These are phyloP conservation scores for Macadamia tetraphylla DNA, from an alignment of 164 flowering plant species.

Conservation along the genomic window DNA sequence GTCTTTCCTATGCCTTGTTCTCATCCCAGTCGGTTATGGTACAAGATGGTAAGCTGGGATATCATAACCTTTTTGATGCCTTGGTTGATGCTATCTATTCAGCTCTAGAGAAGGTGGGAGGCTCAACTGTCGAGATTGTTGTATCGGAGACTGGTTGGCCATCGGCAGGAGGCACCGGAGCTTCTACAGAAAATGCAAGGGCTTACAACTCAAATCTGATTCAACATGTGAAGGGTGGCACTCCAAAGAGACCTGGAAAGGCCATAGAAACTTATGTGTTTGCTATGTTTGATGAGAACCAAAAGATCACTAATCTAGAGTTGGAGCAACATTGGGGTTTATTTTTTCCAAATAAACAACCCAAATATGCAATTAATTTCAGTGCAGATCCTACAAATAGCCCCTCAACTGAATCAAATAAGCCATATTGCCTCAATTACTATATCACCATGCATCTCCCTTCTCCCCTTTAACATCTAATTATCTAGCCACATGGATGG, in stretches of 20 bases:
- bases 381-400: no score
- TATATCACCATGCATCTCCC: no score
- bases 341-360: conserved; percentile 15
- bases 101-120: conserved; percentile 17
- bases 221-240: conserved; percentile 17
- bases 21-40: conserved; percentile 12
- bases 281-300: conserved; percentile 27
- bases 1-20: conserved; percentile 33
- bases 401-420: no score
- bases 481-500: no score
- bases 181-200: conserved; percentile 13
- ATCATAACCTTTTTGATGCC: conserved; percentile 34
- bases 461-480: no score
- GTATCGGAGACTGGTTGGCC: conserved; percentile 28
- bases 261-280: conserved; percentile 22
- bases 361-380: conserved; percentile 19
- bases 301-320: background rate
- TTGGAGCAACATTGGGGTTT: conserved; percentile 15
- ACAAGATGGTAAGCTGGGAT: conserved; percentile 16
- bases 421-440: no score
- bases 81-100: conserved; percentile 26
- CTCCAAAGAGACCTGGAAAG: conserved; percentile 20
- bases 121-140: conserved; percentile 7
- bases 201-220: conserved; percentile 19
- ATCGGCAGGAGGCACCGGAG: conserved; percentile 9